A percentile compares a stretch with the other conserved stretches of the same genome.
These are phyloP conservation scores for Coemansia sp. DNA, from an alignment of 192 early-diverging fungal species.

Conservation along the genomic window DNA sequence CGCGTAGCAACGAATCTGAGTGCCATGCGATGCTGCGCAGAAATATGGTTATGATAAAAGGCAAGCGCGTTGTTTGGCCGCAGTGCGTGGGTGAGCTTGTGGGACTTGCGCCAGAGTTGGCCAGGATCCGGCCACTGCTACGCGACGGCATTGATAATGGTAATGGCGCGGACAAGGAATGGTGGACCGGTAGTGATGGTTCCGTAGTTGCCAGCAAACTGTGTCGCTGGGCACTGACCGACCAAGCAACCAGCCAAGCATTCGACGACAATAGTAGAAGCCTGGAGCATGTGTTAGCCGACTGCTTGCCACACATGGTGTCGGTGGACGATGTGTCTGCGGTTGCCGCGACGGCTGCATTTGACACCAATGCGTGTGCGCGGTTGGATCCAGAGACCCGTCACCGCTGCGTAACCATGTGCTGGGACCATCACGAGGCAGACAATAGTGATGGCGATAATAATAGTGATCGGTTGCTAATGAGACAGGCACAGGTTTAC, in stretches of 20 bases:
- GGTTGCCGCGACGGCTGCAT: conserved; percentile 13
- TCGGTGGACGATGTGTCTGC: conserved; percentile 8
- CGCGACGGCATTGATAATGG: background rate
- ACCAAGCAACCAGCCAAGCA: background rate
- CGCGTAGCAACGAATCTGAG: background rate
- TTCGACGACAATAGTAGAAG: background rate
- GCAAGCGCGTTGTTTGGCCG: background rate
- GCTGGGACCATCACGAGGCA: background rate
- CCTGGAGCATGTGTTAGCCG: background rate
- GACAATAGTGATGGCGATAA: background rate
- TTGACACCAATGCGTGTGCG: conserved; percentile 6
- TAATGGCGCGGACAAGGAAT: background rate
- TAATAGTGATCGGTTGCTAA: background rate
- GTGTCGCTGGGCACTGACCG: conserved; percentile 10
- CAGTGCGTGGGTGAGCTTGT: conserved; percentile 5
- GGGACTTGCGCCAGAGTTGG: conserved; percentile 8
- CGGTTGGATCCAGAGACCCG: conserved; percentile 12
- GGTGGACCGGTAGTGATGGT: background rate
- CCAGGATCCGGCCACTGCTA: background rate
- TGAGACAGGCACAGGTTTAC: conserved; percentile 3
- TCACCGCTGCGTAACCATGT: conserved; percentile 4
- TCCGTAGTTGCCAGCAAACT: conserved; percentile 12
- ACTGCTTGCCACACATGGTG: background rate
- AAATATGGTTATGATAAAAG: background rate
- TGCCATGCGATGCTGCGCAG: conserved; percentile 1